Percentiles rank a stretch among this genome's conserved stretches.
Evolutionary conservation across 2,329 filamentous ascomycete genomes (phyloP).

Genomic region (Iodosphaeria phyllophila): DNA sequence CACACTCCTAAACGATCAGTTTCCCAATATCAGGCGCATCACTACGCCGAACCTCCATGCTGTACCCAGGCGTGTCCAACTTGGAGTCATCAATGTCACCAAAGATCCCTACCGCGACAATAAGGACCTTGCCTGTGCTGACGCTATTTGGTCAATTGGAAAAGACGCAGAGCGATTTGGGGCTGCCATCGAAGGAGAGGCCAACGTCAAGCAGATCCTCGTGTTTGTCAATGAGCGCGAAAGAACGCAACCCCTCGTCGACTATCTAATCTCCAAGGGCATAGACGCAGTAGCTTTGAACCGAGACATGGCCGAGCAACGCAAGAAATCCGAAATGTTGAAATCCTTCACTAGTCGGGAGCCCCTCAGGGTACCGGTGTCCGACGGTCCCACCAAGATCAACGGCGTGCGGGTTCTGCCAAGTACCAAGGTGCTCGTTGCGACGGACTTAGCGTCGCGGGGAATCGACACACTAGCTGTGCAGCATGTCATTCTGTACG

Average conservation of each 20-base stretch:
- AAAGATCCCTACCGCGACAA: slow-evolving; percentile 89
- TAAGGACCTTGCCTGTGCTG: slow-evolving; percentile 81
- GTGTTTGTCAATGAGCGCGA: slow-evolving; percentile 97
- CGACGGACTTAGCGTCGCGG: slow-evolving; percentile 78
- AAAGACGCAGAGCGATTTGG: slow-evolving; percentile 48
- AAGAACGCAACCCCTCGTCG: slow-evolving; percentile 61
- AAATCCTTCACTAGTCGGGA: slow-evolving; percentile 47
- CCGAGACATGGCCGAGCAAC: slow-evolving; percentile 62
- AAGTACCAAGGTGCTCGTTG: slow-evolving; percentile 82
- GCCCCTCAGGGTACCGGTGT: slow-evolving; percentile 14
- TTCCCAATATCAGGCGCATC: slow-evolving; percentile 67
- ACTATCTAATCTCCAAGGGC: slow-evolving; percentile 66
- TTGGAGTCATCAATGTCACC: slow-evolving; percentile 81
- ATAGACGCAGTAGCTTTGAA: slow-evolving; percentile 76
- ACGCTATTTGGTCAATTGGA: slow-evolving; percentile 85
- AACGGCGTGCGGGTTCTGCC: slow-evolving; percentile 35
- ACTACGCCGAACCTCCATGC: slow-evolving; percentile 93
- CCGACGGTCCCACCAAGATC: slow-evolving; percentile 1
- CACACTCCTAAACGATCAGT: slow-evolving; percentile 61
- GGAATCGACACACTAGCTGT: slow-evolving; percentile 91
- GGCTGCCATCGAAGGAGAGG: slow-evolving; percentile 30
- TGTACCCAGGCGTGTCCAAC: slow-evolving; percentile 83
- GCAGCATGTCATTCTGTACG: slow-evolving; percentile 79
- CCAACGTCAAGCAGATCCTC: slow-evolving; percentile 67
- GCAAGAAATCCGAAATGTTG: slow-evolving; percentile 61